These are phyloP conservation scores for Cytospora paraplurivora DNA, from an alignment of 2,329 filamentous ascomycete genomes.

Conservation along the genomic window DNA sequence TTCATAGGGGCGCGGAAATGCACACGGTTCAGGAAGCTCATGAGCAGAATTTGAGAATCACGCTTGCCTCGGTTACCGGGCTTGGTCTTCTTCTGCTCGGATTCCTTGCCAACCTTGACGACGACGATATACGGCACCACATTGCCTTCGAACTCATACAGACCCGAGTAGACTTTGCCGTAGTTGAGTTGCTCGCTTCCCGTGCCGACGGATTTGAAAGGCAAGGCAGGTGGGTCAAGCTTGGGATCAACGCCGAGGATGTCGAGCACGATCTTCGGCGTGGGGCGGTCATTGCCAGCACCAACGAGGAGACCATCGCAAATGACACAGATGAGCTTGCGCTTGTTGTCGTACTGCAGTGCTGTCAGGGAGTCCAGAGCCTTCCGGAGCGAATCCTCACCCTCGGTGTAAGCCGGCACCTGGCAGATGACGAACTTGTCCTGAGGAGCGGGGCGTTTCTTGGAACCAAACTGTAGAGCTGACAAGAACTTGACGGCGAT, in stretches of 20 bases:
- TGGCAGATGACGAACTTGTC: conserved; percentile 99
- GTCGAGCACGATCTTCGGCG: conserved; percentile 95
- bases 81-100: conserved; percentile 86
- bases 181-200: conserved; percentile 95
- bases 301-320: conserved; percentile 98
- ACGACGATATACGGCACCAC: conserved; percentile 95
- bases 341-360: conserved; percentile 96
- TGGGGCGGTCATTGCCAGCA: conserved; percentile 92
- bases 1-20: conserved; percentile 94
- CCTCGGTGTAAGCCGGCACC: conserved; percentile 96
- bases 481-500: conserved; percentile 88
- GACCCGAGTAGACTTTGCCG: conserved; percentile 95
- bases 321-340: conserved; percentile 93
- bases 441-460: conserved; percentile 83
- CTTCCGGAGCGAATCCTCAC: conserved; percentile 90
- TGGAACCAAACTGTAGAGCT: conserved; percentile 90
- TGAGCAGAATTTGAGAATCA: conserved; percentile 92
- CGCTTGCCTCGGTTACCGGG: conserved; percentile 98
- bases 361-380: conserved; percentile 93
- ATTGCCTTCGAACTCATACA: conserved; percentile 97
- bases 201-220: conserved; percentile 89
- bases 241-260: conserved; percentile 97
- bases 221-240: conserved; percentile 88
- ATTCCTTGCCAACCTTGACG: conserved; percentile 97
- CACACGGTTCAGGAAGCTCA: conserved; percentile 97